These are phyloP conservation scores for Coniochaeta ligniaria DNA, from an alignment of 2,329 filamentous ascomycete species.

Conservation along the genomic window DNA sequence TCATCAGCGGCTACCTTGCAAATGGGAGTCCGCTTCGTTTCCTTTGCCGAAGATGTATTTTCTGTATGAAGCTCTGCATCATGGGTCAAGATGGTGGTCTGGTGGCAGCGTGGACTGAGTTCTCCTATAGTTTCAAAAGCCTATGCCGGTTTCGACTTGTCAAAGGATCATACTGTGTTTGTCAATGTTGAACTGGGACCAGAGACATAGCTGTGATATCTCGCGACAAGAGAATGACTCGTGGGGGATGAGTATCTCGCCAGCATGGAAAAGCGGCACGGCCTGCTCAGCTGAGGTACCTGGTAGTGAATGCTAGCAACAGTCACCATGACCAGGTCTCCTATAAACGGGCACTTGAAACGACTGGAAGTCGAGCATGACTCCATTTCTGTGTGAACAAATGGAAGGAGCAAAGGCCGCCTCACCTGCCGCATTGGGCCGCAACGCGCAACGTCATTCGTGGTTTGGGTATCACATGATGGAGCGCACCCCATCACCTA, in stretches of 20 bases:
- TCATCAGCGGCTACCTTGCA: background rate
- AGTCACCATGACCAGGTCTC: background rate
- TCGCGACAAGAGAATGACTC: background rate
- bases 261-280: no score
- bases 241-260: no score
- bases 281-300: background rate
- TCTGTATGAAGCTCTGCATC: background rate
- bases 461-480: background rate
- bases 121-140: no score
- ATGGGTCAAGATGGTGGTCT: background rate
- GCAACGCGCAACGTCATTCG: background rate
- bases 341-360: no score
- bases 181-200: background rate
- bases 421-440: background rate
- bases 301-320: no score
- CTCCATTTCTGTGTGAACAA: background rate
- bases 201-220: background rate
- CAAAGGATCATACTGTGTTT: no score
- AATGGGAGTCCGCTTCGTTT: background rate
- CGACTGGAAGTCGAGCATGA: no score
- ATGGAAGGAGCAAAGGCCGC: background rate
- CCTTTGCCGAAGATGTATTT: background rate
- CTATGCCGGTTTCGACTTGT: background rate
- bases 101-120: background rate
- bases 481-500: background rate